Evolutionary conservation across 192 early-diverging fungal genomes (phyloP).

Genomic region (Mortierella alpina): DNA sequence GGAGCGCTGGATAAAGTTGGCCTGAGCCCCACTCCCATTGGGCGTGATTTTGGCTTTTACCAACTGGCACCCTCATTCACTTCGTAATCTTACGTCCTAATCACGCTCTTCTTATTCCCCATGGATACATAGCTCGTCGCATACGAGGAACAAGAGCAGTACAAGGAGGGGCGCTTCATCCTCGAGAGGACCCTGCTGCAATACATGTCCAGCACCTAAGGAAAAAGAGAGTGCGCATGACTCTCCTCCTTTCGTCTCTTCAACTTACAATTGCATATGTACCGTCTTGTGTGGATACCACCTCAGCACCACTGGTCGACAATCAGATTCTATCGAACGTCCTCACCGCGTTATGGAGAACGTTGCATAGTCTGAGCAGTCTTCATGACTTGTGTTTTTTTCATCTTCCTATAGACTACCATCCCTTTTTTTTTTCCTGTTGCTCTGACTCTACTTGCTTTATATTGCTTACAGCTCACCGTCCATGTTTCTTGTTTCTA

Average conservation of each 20-base stretch:
- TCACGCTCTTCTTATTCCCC: conserved; percentile 2
- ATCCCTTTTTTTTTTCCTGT: neutral
- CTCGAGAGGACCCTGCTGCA: conserved; percentile 70
- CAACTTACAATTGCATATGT: neutral
- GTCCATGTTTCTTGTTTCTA: neutral
- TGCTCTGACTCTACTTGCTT: neutral
- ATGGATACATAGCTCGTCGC: conserved; percentile 49
- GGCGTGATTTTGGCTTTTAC: no score
- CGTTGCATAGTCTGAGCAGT: neutral
- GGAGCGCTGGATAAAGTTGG: no score
- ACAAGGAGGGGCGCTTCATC: conserved; percentile 85
- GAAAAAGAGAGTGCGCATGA: neutral
- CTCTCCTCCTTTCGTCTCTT: neutral
- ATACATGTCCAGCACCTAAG: conserved; percentile 2
- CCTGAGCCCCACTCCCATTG: no score
- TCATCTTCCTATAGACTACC: conserved; percentile 3
- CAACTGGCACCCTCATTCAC: neutral
- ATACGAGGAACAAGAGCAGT: conserved; percentile 71
- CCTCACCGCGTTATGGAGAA: no score
- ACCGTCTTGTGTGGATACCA: neutral
- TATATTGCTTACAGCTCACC: neutral
- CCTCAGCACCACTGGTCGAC: no score
- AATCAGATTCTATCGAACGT: no score
- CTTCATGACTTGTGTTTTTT: neutral
- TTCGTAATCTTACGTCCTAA: neutral